These are phyloP conservation scores for Populus tremula DNA, from an alignment of 345 rosid genomes.

Conservation along the genomic window DNA sequence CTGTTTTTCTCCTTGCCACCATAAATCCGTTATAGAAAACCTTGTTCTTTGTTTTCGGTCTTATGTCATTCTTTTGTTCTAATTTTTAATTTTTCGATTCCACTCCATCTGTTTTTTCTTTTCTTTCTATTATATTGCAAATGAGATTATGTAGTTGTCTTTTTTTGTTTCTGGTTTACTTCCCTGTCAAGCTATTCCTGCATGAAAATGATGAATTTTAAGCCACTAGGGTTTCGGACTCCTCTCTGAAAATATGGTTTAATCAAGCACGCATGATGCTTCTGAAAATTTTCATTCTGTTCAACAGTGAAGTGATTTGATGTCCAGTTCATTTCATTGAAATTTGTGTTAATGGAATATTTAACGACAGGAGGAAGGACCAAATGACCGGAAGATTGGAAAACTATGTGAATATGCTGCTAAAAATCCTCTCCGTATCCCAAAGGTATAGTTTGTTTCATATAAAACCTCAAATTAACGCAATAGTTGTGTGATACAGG, in stretches of 20 bases:
- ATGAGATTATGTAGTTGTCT: neutral
- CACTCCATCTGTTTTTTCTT: neutral
- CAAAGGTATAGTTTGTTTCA: slow-evolving; percentile 58
- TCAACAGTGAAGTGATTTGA: neutral
- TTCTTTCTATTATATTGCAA: neutral
- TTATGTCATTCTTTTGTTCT: neutral
- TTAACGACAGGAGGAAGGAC: slow-evolving; percentile 76
- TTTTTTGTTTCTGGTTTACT: neutral
- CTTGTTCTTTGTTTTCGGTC: too few species aligned
- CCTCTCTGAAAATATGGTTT: neutral
- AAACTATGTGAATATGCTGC: slow-evolving; percentile 94
- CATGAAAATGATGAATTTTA: neutral
- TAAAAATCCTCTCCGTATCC: slow-evolving; percentile 87
- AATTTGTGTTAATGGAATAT: slow-evolving; percentile 3
- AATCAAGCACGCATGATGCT: neutral
- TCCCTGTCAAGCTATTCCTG: neutral
- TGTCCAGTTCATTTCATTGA: neutral
- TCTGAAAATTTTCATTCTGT: neutral
- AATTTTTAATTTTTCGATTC: neutral
- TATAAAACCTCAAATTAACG: slow-evolving; percentile 9
- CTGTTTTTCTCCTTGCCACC: neutral
- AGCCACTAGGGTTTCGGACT: neutral
- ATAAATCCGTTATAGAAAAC: neutral
- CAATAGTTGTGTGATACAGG: neutral
- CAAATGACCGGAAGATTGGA: slow-evolving; percentile 83